Evolutionary conservation across 2,329 filamentous ascomycete genomes (phyloP).

Genomic region (Pseudofabraea citricarpa): DNA sequence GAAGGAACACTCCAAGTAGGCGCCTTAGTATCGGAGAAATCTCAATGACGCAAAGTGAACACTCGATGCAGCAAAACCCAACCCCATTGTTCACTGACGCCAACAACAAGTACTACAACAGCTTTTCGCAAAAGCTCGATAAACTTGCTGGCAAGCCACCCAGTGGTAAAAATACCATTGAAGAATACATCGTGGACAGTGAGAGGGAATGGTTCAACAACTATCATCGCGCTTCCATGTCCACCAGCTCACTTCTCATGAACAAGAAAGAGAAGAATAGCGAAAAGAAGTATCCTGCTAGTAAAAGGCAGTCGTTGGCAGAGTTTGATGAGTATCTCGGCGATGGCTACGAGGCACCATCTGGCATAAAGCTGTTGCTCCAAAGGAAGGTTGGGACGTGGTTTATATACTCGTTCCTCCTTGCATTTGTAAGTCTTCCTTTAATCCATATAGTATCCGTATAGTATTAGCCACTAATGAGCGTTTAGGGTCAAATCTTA

Average conservation of each 20-base stretch:
- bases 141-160: slow-evolving; percentile 48
- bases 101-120: slow-evolving; percentile 53
- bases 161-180: slow-evolving; percentile 54
- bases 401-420: slow-evolving; percentile 56
- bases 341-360: slow-evolving; percentile 44
- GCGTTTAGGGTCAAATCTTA: slow-evolving; percentile 45
- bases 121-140: slow-evolving; percentile 52
- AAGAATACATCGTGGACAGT: slow-evolving; percentile 58
- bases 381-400: slow-evolving; percentile 53
- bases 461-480: background rate
- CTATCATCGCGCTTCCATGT: slow-evolving; percentile 42
- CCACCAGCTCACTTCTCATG: background rate
- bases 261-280: background rate
- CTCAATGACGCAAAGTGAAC: slow-evolving; percentile 49
- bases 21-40: slow-evolving; percentile 1
- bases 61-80: slow-evolving; percentile 58
- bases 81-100: slow-evolving; percentile 63
- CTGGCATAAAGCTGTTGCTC: slow-evolving; percentile 48
- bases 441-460: background rate
- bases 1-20: background rate
- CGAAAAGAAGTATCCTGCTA: slow-evolving; percentile 27
- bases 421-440: slow-evolving; percentile 35
- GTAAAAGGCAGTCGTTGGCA: slow-evolving; percentile 40
- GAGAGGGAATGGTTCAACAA: slow-evolving; percentile 62
- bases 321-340: slow-evolving; percentile 31